Evolutionary conservation across 2,329 filamentous ascomycete genomes (phyloP).

Genomic region (Magnaporthales sp.): DNA sequence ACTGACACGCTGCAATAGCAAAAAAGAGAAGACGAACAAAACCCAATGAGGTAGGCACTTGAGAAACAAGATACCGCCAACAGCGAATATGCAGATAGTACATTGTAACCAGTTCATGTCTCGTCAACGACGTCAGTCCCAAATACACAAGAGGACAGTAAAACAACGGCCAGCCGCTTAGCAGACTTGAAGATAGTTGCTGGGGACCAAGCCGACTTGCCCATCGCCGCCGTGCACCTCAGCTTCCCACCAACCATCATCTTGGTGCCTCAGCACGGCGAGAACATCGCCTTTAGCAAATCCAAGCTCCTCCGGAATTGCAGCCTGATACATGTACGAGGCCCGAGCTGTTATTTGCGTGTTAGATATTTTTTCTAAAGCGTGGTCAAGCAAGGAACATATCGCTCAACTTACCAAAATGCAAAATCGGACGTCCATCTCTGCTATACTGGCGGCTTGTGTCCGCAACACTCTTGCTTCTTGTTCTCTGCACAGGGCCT

Average conservation of each 20-base stretch:
- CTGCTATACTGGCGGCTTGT: conserved; percentile 71
- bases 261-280: conserved; percentile 81
- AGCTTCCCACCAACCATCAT: conserved; percentile 99
- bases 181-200: conserved; percentile 55
- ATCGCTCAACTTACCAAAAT: conserved; percentile 68
- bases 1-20: background rate
- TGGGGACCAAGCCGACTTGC: conserved; percentile 53
- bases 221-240: conserved; percentile 68
- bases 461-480: conserved; percentile 84
- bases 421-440: conserved; percentile 79
- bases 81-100: background rate
- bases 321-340: conserved; percentile 88
- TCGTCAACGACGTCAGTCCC: background rate
- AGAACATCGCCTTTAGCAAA: conserved; percentile 90
- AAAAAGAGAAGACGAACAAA: background rate
- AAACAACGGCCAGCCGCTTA: conserved; percentile 16
- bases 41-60: background rate
- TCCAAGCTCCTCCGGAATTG: conserved; percentile 88
- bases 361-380: conserved; percentile 12
- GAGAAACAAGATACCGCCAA: background rate
- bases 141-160: background rate
- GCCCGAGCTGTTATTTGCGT: conserved; percentile 60
- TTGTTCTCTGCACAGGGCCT: conserved; percentile 34
- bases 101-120: background rate
- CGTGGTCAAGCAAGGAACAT: background rate